Evolutionary conservation across 2,329 filamentous ascomycete species (phyloP).

Genomic region (Volutella citrinella): DNA sequence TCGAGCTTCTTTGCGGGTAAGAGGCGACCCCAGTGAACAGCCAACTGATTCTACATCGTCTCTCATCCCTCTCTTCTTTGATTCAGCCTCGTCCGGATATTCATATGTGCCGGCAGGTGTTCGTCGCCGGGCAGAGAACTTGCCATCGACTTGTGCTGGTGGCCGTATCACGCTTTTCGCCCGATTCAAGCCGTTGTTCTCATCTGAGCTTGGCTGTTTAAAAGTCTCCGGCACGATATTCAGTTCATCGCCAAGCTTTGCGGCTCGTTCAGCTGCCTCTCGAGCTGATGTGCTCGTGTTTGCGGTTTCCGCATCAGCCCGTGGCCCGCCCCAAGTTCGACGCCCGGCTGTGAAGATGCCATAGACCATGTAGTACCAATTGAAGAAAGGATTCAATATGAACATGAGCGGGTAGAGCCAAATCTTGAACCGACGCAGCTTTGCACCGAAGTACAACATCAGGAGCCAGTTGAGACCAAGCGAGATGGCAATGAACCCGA

Average conservation of each 20-base stretch:
- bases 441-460: conserved; percentile 93
- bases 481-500: conserved; percentile 91
- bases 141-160: conserved; percentile 70
- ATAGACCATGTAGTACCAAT: conserved; percentile 98
- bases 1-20: too few species aligned
- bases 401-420: conserved; percentile 97
- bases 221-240: conserved; percentile 90
- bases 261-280: conserved; percentile 79
- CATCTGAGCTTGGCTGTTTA: conserved; percentile 35
- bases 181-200: conserved; percentile 38
- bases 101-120: conserved; percentile 67
- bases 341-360: conserved; percentile 93
- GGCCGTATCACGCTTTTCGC: conserved; percentile 65
- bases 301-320: conserved; percentile 82
- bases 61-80: too few species aligned
- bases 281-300: conserved; percentile 73
- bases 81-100: conserved; percentile 57
- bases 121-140: conserved; percentile 70
- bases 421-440: conserved; percentile 85
- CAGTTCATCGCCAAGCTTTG: conserved; percentile 77
- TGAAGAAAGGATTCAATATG: conserved; percentile 91
- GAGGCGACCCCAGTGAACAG: too few species aligned
- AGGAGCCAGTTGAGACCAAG: conserved; percentile 90
- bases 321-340: conserved; percentile 91
- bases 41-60: too few species aligned